These are phyloP conservation scores for Stagonosporopsis cucurbitacearum DNA, from an alignment of 2,329 filamentous ascomycete species.

Conservation along the genomic window DNA sequence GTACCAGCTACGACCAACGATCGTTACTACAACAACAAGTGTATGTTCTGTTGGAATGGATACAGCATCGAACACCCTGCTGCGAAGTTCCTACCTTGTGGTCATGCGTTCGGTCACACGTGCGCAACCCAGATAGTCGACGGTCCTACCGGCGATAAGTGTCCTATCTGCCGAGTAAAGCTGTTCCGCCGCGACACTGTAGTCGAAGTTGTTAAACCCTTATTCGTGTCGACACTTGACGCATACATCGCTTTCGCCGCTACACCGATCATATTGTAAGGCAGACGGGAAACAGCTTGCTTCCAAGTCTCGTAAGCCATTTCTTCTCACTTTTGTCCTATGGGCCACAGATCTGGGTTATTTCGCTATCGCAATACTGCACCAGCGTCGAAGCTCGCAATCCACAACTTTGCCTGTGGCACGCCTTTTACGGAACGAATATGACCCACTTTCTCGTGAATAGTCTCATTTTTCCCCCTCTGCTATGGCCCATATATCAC, in stretches of 20 bases:
- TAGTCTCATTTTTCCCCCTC: not conserved
- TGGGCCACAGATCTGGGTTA: not conserved
- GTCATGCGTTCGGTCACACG: constrained; percentile 24
- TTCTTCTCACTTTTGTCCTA: not conserved
- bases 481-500: not conserved
- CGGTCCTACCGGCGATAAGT: constrained; percentile 10
- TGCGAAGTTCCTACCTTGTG: constrained; percentile 21
- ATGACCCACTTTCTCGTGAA: not conserved
- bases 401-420: not conserved
- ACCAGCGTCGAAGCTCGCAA: not conserved
- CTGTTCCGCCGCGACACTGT: not conserved
- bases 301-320: not conserved
- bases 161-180: constrained; percentile 17
- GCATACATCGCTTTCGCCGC: not conserved
- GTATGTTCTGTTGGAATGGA: constrained; percentile 19
- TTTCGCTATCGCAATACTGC: not conserved
- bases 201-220: not conserved
- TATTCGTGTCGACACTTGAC: too few relatives aligned
- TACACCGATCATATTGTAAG: not conserved
- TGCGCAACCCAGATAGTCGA: constrained; percentile 16
- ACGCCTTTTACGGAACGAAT: not conserved
- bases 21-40: constrained; percentile 22
- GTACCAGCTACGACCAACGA: constrained; percentile 22
- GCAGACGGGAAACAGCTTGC: not conserved
- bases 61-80: constrained; percentile 21